Conservation (phyloP, 805 yeast genomes). For the Schizosaccharomyces cryophilus region DNA sequence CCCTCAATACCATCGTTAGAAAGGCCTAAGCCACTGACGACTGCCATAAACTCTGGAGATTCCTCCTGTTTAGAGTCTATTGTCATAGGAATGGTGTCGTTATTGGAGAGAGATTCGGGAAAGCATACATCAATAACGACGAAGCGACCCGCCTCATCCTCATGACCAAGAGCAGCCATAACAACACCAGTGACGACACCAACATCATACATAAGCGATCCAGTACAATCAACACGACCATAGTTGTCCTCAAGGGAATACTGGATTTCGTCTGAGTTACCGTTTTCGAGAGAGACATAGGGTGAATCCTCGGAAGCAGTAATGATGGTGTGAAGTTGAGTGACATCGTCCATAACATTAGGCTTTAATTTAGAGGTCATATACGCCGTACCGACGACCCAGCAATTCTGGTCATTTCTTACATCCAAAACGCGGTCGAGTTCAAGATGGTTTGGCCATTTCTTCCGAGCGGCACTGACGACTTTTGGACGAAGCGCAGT, state of each 20-base stretch:
- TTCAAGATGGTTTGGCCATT: conserved; percentile 13
- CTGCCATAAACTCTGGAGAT: neutral
- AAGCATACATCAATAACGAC: conserved; percentile 57
- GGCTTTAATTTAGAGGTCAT: conserved; percentile 69
- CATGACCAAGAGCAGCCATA: conserved; percentile 68
- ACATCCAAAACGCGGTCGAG: conserved; percentile 37
- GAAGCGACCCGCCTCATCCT: conserved; percentile 58
- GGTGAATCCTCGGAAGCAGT: neutral
- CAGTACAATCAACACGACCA: conserved; percentile 58
- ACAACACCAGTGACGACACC: conserved; percentile 72
- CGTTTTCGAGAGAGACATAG: neutral
- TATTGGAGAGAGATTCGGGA: conserved; percentile 43
- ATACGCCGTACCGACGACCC: conserved; percentile 72
- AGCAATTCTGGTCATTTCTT: conserved; percentile 33
- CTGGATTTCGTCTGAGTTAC: neutral
- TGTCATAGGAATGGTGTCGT: neutral
- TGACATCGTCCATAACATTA: conserved; percentile 60
- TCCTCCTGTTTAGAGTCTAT: neutral
- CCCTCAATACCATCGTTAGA: neutral
- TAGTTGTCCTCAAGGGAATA: conserved; percentile 61
- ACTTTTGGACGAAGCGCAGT: conserved; percentile 18
- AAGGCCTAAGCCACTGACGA: conserved; percentile 2
- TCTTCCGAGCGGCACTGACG: conserved; percentile 14
- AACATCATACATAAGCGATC: conserved; percentile 14
- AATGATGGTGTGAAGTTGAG: conserved; percentile 10